These are phyloP conservation scores for Colletotrichum lini DNA, from an alignment of 2,329 filamentous ascomycete species.

Conservation along the genomic window DNA sequence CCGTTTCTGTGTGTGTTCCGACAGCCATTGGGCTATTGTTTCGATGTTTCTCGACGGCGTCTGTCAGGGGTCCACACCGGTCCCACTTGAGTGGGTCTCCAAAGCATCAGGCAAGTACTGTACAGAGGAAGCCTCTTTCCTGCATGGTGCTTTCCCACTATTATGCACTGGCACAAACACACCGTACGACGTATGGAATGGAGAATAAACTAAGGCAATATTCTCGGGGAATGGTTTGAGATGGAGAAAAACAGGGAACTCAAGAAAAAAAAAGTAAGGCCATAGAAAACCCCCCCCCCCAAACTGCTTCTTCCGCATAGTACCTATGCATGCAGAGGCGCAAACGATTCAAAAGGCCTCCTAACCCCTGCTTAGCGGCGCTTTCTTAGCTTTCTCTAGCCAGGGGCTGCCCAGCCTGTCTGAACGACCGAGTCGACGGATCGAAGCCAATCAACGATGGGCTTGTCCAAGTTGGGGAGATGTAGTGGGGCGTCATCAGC, in stretches of 20 bases:
- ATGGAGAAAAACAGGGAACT: too few relatives aligned
- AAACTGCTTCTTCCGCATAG: too few relatives aligned
- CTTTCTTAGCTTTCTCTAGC: conserved; percentile 29
- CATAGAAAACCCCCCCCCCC: too few relatives aligned
- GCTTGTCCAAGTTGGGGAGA: background rate
- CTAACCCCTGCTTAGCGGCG: conserved; percentile 21
- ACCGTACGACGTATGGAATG: too few relatives aligned
- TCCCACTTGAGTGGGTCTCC: background rate
- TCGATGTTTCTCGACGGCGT: conserved; percentile 17
- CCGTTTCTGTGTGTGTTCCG: background rate
- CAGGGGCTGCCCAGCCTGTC: conserved; percentile 33
- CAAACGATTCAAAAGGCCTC: conserved; percentile 1
- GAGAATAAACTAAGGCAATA: too few relatives aligned
- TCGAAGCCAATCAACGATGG: conserved; percentile 7
- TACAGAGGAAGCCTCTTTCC: background rate
- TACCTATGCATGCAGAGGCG: too few relatives aligned
- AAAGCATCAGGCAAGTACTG: background rate
- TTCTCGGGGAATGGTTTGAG: too few relatives aligned
- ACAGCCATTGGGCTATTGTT: conserved; percentile 26
- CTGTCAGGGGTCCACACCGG: background rate
- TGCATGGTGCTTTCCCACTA: background rate
- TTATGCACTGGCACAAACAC: too few relatives aligned
- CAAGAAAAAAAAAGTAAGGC: background rate
- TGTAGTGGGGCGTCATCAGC: background rate
- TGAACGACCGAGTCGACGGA: conserved; percentile 3